phyloP scores from a whole-genome alignment of 1,139 yeast genomes.

The Diutina ranongensis region DNA sequence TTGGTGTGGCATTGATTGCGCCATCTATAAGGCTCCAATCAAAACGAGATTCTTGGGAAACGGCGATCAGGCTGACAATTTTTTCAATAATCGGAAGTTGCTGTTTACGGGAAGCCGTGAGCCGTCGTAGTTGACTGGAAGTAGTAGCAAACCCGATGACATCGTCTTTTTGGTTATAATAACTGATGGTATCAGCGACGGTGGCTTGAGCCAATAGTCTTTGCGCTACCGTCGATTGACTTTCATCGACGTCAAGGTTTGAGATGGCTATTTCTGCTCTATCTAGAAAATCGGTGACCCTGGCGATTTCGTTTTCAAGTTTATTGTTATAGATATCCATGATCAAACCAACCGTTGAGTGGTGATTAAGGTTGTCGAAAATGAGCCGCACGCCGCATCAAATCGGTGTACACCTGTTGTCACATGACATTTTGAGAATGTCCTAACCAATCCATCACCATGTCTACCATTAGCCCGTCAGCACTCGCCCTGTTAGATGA shows the following conservation, averaged over 20 bases:
- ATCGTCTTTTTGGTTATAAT: not conserved
- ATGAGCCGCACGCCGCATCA: no score
- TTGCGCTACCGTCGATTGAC: not conserved
- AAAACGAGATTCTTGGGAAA: not conserved
- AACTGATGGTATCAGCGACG: not conserved
- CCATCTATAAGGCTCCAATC: not conserved
- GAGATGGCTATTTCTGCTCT: not conserved
- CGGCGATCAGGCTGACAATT: not conserved
- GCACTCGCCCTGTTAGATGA: conserved; percentile 61
- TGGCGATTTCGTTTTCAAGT: not conserved
- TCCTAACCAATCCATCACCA: not conserved
- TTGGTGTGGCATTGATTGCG: conserved; percentile 5
- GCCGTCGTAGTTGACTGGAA: not conserved
- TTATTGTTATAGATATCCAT: conserved; percentile 3
- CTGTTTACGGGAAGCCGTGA: not conserved
- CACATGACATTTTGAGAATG: no score
- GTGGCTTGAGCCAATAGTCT: not conserved
- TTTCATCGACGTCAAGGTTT: not conserved
- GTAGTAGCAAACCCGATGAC: conserved; percentile 3
- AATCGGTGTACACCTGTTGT: no score
- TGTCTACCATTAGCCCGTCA: conserved; percentile 51
- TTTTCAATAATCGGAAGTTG: not conserved
- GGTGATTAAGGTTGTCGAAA: no score
- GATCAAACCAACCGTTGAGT: no score
- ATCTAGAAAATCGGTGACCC: not conserved